Conservation (phyloP, 116 monocot species). For the Posidonia oceanica region DNA sequence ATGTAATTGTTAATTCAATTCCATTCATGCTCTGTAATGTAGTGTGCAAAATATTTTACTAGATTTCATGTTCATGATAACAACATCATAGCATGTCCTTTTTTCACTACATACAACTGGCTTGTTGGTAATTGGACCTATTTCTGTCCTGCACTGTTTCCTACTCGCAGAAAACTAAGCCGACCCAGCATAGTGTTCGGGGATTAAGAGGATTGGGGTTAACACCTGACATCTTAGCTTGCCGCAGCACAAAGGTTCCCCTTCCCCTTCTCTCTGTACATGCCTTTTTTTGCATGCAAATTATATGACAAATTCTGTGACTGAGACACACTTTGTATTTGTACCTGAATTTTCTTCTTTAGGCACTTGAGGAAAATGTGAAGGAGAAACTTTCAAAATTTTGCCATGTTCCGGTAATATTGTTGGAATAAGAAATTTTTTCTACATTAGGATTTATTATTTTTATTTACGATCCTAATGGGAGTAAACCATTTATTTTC, state of each 20-base stretch:
- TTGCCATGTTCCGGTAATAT: constrained; percentile 84
- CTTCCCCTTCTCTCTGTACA: neutral
- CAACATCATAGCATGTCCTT: no score
- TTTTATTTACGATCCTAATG: neutral
- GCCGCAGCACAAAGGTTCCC: constrained; percentile 46
- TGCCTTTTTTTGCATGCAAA: neutral
- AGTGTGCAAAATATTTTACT: neutral
- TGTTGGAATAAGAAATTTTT: neutral
- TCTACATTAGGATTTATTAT: neutral
- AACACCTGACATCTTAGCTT: constrained; percentile 66
- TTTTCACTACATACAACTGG: no score
- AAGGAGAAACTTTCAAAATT: constrained; percentile 88
- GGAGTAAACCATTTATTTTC: constrained; percentile 4
- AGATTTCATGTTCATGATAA: no score
- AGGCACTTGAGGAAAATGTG: constrained; percentile 74
- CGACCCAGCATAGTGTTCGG: constrained; percentile 73
- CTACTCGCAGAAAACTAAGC: constrained; percentile 60
- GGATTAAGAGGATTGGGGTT: constrained; percentile 47
- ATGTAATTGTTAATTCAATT: neutral
- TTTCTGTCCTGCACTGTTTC: neutral
- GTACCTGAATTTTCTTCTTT: neutral
- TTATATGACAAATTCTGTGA: neutral
- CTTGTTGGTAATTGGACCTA: neutral
- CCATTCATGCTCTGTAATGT: neutral
- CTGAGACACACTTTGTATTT: neutral